Base-by-base conservation (phyloP, 441 rosid species). In the Adansonia grandidieri region DNA sequence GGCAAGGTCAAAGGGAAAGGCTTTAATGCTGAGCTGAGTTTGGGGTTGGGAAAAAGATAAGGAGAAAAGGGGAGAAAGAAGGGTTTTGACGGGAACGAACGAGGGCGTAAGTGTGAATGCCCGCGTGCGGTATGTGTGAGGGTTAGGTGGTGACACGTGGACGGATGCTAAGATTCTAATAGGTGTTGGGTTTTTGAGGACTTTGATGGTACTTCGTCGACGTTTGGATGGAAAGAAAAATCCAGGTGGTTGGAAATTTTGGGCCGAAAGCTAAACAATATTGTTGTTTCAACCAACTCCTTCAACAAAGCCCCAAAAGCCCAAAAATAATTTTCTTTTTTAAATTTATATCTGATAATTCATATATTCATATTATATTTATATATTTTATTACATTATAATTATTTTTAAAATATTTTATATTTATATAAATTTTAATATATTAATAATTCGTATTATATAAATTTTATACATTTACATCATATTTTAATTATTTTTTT, bases 131-230 rank as follows among this genome's bases (percentile, higher is more conserved):
- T 32, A 45, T 20, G 42, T 24, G 42, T 61, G 40, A 61, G 65
- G 78, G 83, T 82, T 84, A 32, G 6, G 68, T 63, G 88, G 81
- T 48, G 48, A 64, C 69, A 64, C 69, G 69, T 64, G 69, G 47
- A 64, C 9, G 2, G 0, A 37, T 87, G 84, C 89, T 74, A 75
- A 88, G 88, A 87, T 32, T 10, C 22, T 88, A 91, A 15, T 24
- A n/a, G 4, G 5, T 68, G 11, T 1, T 64, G 45, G 53, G 40
- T n/a, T 66, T 9, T 67, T 17, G 13, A n/a, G 15, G n/a, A 19
- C 81, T 80, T 74, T 60, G 77, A 71, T 19, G 53, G 7, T 32
- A 5, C 6, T 11, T 50, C 6, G 67, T 17, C 8, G n/a, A 14
- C 20, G 75, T 58, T 77, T 81, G 57, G 67, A 9, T 71, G 82